phyloP scores from a whole-genome alignment of 106 monocot species.

The Dioscorea dumetorum region DNA sequence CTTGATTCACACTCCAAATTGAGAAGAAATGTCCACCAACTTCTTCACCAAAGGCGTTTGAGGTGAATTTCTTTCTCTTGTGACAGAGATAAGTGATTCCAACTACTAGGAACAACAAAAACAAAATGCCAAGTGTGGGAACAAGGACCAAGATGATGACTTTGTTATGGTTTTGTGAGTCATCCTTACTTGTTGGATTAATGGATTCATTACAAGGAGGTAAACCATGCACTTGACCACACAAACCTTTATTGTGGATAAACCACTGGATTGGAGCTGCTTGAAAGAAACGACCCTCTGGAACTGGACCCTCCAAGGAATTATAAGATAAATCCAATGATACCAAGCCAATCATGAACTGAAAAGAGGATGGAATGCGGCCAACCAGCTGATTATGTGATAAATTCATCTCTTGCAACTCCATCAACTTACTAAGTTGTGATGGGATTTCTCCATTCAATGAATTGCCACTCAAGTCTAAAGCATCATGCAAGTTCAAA shows the following conservation, averaged over 20 bases:
- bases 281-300: constrained; percentile 11
- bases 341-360: constrained; percentile 7
- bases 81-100: background rate
- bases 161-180: background rate
- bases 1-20: constrained; percentile 3
- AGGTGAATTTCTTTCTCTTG: background rate
- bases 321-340: constrained; percentile 21
- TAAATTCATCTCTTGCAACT: constrained; percentile 11
- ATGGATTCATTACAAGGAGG: constrained; percentile 1
- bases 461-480: constrained; percentile 5
- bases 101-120: background rate
- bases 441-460: no score
- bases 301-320: constrained; percentile 13
- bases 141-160: background rate
- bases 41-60: background rate
- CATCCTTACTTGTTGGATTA: background rate
- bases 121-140: background rate
- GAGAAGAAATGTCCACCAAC: constrained; percentile 11
- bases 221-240: constrained; percentile 15
- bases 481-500: constrained; percentile 3
- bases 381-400: constrained; percentile 27
- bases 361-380: constrained; percentile 11
- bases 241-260: constrained; percentile 19
- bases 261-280: constrained; percentile 11
- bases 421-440: no score